Percentiles rank a stretch among this genome's conserved stretches.
Evolutionary conservation across 2,329 filamentous ascomycete genomes (phyloP).

Genomic region (Sporothrix luriei): DNA sequence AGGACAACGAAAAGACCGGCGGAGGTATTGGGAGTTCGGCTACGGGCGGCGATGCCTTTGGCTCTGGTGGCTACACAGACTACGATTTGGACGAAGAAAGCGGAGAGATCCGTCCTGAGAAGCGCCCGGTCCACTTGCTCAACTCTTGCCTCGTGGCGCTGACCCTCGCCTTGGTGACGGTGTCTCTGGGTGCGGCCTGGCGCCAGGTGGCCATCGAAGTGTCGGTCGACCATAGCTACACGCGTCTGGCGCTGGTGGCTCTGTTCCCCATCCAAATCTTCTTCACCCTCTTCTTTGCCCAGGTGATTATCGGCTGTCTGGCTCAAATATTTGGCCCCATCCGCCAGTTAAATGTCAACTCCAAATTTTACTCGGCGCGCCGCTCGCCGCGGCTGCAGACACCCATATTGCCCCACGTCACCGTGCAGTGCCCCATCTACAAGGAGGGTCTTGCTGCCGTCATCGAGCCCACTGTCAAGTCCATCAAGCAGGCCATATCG

Average conservation of each 20-base stretch:
- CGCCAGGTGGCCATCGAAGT: conserved; percentile 70
- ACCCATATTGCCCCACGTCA: conserved; percentile 67
- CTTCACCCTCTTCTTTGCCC: conserved; percentile 79
- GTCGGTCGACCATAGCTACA: conserved; percentile 63
- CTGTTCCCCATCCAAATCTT: conserved; percentile 74
- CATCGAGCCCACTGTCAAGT: conserved; percentile 75
- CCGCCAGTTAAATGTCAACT: conserved; percentile 72
- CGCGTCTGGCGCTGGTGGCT: conserved; percentile 65
- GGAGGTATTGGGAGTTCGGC: conserved; percentile 33
- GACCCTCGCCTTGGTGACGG: conserved; percentile 66
- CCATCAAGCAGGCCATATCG: conserved; percentile 75
- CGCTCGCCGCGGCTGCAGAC: conserved; percentile 64
- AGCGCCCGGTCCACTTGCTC: conserved; percentile 67
- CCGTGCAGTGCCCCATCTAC: conserved; percentile 85
- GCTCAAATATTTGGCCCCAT: conserved; percentile 77
- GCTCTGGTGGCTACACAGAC: conserved; percentile 42
- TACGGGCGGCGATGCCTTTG: background rate
- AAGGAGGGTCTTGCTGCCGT: conserved; percentile 78
- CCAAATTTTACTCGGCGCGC: conserved; percentile 78
- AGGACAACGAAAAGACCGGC: conserved; percentile 57
- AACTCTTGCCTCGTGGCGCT: conserved; percentile 70
- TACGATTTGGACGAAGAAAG: conserved; percentile 71
- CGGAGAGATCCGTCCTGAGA: conserved; percentile 65
- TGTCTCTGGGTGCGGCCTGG: conserved; percentile 70
- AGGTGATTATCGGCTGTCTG: conserved; percentile 75